Percentiles rank a stretch among this genome's conserved stretches.
Conservation (phyloP, 2,329 filamentous ascomycete species). For the Aureobasidium sp. region DNA sequence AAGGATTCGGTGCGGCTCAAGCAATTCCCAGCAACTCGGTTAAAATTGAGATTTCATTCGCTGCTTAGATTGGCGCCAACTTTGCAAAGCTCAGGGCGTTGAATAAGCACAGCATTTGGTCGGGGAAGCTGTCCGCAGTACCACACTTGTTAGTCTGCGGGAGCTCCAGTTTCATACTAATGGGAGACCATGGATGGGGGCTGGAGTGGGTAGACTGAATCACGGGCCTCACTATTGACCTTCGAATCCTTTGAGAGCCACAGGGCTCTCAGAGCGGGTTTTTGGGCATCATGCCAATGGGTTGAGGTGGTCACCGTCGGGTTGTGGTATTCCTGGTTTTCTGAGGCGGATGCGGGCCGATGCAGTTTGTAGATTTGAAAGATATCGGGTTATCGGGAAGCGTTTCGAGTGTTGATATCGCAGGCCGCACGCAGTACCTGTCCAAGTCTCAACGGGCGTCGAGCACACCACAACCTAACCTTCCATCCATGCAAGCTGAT, state of each 20-base stretch:
- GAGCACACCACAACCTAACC: background rate
- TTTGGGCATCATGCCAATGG: background rate
- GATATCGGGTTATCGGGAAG: background rate
- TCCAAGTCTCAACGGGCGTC: background rate
- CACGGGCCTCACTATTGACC: background rate
- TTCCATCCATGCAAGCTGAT: background rate
- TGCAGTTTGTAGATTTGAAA: background rate
- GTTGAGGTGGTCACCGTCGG: background rate
- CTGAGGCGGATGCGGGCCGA: background rate
- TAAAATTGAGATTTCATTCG: slow-evolving; percentile 1
- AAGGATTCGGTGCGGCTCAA: background rate
- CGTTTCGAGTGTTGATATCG: slow-evolving; percentile 1
- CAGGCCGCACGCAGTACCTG: background rate
- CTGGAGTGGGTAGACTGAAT: background rate
- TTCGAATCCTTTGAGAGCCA: background rate
- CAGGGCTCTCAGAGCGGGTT: background rate
- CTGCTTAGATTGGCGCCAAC: slow-evolving; percentile 3
- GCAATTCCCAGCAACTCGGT: slow-evolving; percentile 10
- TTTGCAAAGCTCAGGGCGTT: background rate
- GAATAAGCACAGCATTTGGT: slow-evolving; percentile 9
- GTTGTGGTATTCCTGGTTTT: background rate
- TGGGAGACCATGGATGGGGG: background rate
- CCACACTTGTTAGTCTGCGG: background rate
- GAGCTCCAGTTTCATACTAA: slow-evolving; percentile 8
- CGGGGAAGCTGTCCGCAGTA: slow-evolving; percentile 6